Evolutionary conservation across 352 stramenopile species (phyloP), one percentile per base, ranked within the genome.

Genomic region (Pythium rishiriense): DNA sequence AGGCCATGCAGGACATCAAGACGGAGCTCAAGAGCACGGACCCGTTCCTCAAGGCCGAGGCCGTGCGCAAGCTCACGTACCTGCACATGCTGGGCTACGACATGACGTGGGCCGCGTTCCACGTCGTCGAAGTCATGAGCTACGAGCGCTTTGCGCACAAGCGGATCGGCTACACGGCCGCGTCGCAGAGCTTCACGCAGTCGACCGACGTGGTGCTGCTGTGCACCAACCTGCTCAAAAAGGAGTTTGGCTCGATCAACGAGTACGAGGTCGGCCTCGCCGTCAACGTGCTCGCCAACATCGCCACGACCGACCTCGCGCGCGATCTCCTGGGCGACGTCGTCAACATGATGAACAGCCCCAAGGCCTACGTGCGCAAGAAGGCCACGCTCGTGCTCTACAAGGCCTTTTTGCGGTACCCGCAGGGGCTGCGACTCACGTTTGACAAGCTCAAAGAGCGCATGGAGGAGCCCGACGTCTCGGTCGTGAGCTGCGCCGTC

Each of bases 281-380:
- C 21, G 96, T 99, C 65, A 99, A 99, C 69, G 98, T 97, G 59
- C 76, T 99, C 53, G 90, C 92, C n/a, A 99, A 99, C 75, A 99
- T 99, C 69, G 97, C 97, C 25, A 99, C 96, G 6, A 90, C 89
- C 9, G 97, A 99, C 74, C 76, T 99, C 39, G 96, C 96, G 6
- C 81, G 92, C 28, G 97, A 99, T 69, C 68, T 98, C 8, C 70
- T 98, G 28, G 84, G 86, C 43, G 93, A 98, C 62, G 79, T 98
- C 9, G 73, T 97, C n/a, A 77, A 72, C 19, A 96, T 98, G 79
- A 93, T 98, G 75, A 85, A 85, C 46, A 97, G 97, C 76, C 87
- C 94, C 42, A 94, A 98, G 71, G 79, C 94, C 4, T 99, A 99
- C 76, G 83, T 99, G 33, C 85, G 98, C 19, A 99, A 99, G 85